Base-by-base conservation (phyloP, 2,329 filamentous ascomycete genomes). In the Acarospora socialis region DNA sequence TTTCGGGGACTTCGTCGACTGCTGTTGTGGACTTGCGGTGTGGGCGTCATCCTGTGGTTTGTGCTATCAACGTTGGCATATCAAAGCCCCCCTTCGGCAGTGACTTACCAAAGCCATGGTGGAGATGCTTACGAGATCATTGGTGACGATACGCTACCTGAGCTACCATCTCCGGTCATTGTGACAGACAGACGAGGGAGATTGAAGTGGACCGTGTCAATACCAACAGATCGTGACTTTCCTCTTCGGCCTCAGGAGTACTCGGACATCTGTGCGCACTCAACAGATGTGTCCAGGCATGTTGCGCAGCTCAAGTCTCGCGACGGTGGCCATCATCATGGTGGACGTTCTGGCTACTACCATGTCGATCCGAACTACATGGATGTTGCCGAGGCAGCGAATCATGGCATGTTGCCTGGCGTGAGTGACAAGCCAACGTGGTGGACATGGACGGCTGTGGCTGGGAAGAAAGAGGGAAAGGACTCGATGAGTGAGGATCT, bases 121-220 rank as follows among this genome's bases (percentile, higher is more conserved):
- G 54, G 52, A 12, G 59, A 67, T 28, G 58, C 70, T 30, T 77
- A 73, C 49, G 75, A 81, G 45, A 73, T 81, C 64, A 67, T 80
- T 5, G 70, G 66, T 21, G 72, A 72, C 38, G 67, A 73, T 38
- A 61, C 61, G 24, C 53, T 83, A n/a, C 80, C 81, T 0, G 66
- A 77, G 17, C 73, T 80, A 39, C 76, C 81, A 0, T 78, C 77
- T 0, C 78, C 81, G 0, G 65, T 90, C 13, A 65, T 81, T 4
- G 63, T 86, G 27, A 70, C 66, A 9, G 79, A 84, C 53, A 57
- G 61, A 16, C 60, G 63, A 26, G 78, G 77, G 3, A 67, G 65
- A 31, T 61, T 73, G 7, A 77, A 70, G 50, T 92, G 83, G 83
- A 90, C 82, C 0, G 69, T 92, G 7, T 83, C 73, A 2, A 84